These are phyloP conservation scores for Yarrowia sp. DNA, from an alignment of 805 yeast genomes.

Conservation along the genomic window DNA sequence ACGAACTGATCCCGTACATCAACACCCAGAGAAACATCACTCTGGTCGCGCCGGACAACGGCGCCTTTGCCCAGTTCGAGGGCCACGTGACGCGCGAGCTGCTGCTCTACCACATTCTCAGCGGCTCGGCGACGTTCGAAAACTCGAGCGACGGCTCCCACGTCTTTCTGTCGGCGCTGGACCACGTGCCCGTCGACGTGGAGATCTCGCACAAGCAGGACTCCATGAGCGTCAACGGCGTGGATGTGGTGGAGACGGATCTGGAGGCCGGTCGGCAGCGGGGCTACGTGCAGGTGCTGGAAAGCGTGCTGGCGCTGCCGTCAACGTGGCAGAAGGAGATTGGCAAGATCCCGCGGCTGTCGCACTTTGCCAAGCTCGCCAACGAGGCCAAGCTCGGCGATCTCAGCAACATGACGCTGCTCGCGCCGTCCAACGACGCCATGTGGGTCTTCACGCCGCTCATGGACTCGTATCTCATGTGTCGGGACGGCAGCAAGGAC, in stretches of 20 bases:
- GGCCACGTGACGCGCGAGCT: slow-evolving; percentile 29
- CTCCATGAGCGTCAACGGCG: slow-evolving; percentile 22
- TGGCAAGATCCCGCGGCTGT: neutral
- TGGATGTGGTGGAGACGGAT: slow-evolving; percentile 56
- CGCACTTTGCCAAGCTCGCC: neutral
- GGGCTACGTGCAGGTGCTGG: slow-evolving; percentile 59
- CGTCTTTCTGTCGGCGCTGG: slow-evolving; percentile 4
- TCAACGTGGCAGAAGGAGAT: slow-evolving; percentile 3
- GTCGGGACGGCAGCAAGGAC: slow-evolving; percentile 28
- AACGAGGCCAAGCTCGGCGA: neutral
- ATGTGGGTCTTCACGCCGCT: slow-evolving; percentile 41
- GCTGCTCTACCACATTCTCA: slow-evolving; percentile 38
- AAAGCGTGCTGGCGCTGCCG: neutral
- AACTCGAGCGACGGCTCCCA: slow-evolving; percentile 31
- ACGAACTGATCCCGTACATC: slow-evolving; percentile 58
- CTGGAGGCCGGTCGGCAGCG: slow-evolving; percentile 58
- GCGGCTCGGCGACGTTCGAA: slow-evolving; percentile 35
- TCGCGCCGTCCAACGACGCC: slow-evolving; percentile 41
- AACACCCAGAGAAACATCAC: slow-evolving; percentile 63
- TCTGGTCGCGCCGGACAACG: slow-evolving; percentile 74
- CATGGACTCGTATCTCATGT: slow-evolving; percentile 46
- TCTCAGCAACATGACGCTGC: slow-evolving; percentile 3
- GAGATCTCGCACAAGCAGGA: neutral
- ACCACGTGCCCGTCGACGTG: neutral
- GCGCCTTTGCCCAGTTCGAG: slow-evolving; percentile 53